Evolutionary conservation across 2,329 filamentous ascomycete genomes (phyloP), one percentile per base, ranked within the genome.

Genomic region (Venturia effusa): DNA sequence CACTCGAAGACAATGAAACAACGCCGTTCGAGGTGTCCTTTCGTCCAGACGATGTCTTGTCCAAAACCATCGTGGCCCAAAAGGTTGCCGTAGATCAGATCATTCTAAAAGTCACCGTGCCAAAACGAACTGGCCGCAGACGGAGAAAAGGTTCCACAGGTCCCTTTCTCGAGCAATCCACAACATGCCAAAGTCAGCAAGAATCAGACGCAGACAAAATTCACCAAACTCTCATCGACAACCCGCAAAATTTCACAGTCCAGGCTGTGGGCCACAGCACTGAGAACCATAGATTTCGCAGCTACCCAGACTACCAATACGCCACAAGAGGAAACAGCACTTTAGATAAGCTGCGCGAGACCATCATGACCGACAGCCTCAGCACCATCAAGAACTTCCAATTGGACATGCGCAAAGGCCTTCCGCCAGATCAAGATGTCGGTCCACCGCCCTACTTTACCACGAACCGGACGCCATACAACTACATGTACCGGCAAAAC

Each of bases 271-370:
- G 91, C 8, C 75, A 85, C 24, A 83, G 97, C 66, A 84, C 86
- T 64, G 85, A 90, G 68, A 94, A 88, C 0, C 92, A 97, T 79
- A 85, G 93, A 43, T 99, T 95, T 74, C 84, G 93, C 72, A 87
- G 87, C 82, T 73, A 67, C 74, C 66, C 91, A 10, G 93, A 97
- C 74, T 95, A 95, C 71, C 90, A 95, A 70, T 93, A 88, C 75
- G 85, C 89, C 27, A 86, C 88, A 61, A 81, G 81, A 17, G 81
- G 83, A 41, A 88, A 87, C 57, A 78, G 83, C 0, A 90, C 95
- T 73, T 85, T 92, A 70, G 81, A 81, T 39, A 84, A 86, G 65
- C 85, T 97, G 64, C 82, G 84, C 62, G 81, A 92, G 2, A 84
- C 61, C 22, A 40, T 65, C 30, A 17, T 64, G 37, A 64, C 54